These are phyloP conservation scores for Evernia prunastri DNA, from an alignment of 495 filamentous ascomycete species.

Conservation along the genomic window DNA sequence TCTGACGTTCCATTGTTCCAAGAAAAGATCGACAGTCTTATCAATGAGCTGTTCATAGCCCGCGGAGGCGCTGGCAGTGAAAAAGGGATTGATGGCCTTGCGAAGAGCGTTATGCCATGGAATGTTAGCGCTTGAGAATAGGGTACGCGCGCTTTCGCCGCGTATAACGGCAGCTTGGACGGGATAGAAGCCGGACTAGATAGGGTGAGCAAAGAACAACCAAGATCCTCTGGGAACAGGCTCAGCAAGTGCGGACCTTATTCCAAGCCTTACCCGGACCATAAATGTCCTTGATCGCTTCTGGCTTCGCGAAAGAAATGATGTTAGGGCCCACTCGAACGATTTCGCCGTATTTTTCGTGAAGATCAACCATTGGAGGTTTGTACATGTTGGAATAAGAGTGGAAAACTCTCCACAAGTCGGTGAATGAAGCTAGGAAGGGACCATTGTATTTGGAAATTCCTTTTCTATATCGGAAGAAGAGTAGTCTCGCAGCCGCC, in stretches of 20 bases:
- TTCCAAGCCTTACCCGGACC: conserved; percentile 74
- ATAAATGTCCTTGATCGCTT: conserved; percentile 66
- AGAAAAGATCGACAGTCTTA: conserved; percentile 55
- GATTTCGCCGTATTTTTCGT: conserved; percentile 65
- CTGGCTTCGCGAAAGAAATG: conserved; percentile 61
- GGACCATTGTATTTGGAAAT: conserved; percentile 61
- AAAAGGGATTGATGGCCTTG: conserved; percentile 63
- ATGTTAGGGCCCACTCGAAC: conserved; percentile 65
- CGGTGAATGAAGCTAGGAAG: conserved; percentile 58
- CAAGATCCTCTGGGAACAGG: no score
- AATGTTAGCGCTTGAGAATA: conserved; percentile 72
- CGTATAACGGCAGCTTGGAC: conserved; percentile 61
- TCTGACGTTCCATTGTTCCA: conserved; percentile 54
- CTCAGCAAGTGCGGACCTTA: conserved; percentile 51
- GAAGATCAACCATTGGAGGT: conserved; percentile 47
- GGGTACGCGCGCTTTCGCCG: conserved; percentile 57
- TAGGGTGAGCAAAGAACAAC: no score
- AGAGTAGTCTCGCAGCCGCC: conserved; percentile 32
- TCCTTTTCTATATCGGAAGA: conserved; percentile 53
- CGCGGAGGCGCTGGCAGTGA: conserved; percentile 64
- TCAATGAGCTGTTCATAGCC: conserved; percentile 70
- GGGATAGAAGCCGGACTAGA: conserved; percentile 63
- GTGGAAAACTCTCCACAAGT: conserved; percentile 55
- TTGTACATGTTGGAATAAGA: neutral
- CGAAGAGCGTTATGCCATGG: conserved; percentile 66